A percentile compares a stretch with the other conserved stretches of the same genome.
These are phyloP conservation scores for Pseudocercospora crystallina DNA, from an alignment of 2,329 filamentous ascomycete species.

Conservation along the genomic window DNA sequence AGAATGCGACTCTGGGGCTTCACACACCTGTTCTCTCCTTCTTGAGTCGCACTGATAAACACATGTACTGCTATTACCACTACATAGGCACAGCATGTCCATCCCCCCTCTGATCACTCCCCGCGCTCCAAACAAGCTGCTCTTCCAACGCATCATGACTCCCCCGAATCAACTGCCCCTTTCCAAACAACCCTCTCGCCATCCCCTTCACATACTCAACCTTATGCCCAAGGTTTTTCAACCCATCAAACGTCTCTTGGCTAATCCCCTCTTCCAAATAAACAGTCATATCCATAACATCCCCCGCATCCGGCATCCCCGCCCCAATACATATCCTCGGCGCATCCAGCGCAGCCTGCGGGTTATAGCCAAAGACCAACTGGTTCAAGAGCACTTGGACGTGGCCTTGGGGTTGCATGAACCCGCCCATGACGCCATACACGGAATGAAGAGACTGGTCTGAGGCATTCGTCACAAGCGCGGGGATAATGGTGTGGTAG, in stretches of 20 bases:
- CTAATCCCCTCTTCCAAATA: slow-evolving; percentile 81
- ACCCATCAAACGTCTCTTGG: slow-evolving; percentile 63
- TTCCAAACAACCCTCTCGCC: slow-evolving; percentile 70
- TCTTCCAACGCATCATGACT: slow-evolving; percentile 68
- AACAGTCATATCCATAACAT: slow-evolving; percentile 63
- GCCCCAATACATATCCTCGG: slow-evolving; percentile 86
- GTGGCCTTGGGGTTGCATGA: slow-evolving; percentile 97
- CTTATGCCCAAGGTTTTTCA: slow-evolving; percentile 70
- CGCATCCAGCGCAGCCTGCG: slow-evolving; percentile 86
- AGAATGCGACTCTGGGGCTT: too few relatives aligned
- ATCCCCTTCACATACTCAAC: slow-evolving; percentile 68
- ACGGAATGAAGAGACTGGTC: slow-evolving; percentile 78
- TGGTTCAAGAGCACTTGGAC: slow-evolving; percentile 91
- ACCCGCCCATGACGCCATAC: slow-evolving; percentile 96
- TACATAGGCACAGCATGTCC: slow-evolving; percentile 60
- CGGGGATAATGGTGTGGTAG: slow-evolving; percentile 97
- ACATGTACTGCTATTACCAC: too few relatives aligned
- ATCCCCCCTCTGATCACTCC: slow-evolving; percentile 85
- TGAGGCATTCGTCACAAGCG: slow-evolving; percentile 73
- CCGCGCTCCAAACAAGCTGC: slow-evolving; percentile 76
- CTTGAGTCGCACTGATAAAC: too few relatives aligned
- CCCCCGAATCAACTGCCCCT: slow-evolving; percentile 81
- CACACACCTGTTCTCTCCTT: too few relatives aligned
- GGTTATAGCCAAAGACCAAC: slow-evolving; percentile 75
- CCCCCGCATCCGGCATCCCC: slow-evolving; percentile 62